A percentile compares a stretch with the other conserved stretches of the same genome.
phyloP scores from a whole-genome alignment of 2,329 filamentous ascomycete genomes.

The Aspergillus fructus region DNA sequence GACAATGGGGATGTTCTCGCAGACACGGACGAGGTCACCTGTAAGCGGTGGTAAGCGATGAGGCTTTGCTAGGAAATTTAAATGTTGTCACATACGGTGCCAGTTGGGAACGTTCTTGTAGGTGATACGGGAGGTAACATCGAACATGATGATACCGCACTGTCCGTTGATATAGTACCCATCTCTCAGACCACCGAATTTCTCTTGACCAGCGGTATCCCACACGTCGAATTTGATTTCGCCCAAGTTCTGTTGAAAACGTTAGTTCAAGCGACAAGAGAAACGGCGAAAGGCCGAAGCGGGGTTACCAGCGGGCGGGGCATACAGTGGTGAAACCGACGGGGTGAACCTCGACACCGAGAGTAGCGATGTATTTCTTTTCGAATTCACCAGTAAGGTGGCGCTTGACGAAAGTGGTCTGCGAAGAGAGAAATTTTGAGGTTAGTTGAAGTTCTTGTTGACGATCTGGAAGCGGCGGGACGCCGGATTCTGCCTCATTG shows the following conservation, averaged over 20 bases:
- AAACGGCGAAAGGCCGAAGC: slow-evolving; percentile 23
- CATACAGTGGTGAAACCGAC: slow-evolving; percentile 96
- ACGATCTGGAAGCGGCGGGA: slow-evolving; percentile 16
- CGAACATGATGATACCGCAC: slow-evolving; percentile 99
- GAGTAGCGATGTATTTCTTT: slow-evolving; percentile 99
- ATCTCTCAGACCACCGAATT: slow-evolving; percentile 98
- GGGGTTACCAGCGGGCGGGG: slow-evolving; percentile 40
- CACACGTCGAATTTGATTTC: slow-evolving; percentile 98
- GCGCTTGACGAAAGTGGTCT: slow-evolving; percentile 99
- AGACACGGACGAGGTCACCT: slow-evolving; percentile 98
- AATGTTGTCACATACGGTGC: slow-evolving; percentile 75
- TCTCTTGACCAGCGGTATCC: slow-evolving; percentile 99
- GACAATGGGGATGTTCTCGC: slow-evolving; percentile 98
- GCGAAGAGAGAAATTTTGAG: slow-evolving; percentile 16
- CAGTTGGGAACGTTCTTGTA: slow-evolving; percentile 99
- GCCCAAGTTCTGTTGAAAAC: slow-evolving; percentile 71
- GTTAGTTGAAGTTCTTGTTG: slow-evolving; percentile 11
- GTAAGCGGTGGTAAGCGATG: slow-evolving; percentile 13
- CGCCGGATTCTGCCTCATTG: slow-evolving; percentile 27
- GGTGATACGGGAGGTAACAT: slow-evolving; percentile 98
- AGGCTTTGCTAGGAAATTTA: neutral
- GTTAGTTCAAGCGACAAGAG: slow-evolving; percentile 26
- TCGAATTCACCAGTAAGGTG: slow-evolving; percentile 99
- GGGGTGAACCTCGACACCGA: slow-evolving; percentile 99
- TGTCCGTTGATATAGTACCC: slow-evolving; percentile 99